phyloP scores from a whole-genome alignment of 805 yeast genomes.

The Candida mattraensis region DNA sequence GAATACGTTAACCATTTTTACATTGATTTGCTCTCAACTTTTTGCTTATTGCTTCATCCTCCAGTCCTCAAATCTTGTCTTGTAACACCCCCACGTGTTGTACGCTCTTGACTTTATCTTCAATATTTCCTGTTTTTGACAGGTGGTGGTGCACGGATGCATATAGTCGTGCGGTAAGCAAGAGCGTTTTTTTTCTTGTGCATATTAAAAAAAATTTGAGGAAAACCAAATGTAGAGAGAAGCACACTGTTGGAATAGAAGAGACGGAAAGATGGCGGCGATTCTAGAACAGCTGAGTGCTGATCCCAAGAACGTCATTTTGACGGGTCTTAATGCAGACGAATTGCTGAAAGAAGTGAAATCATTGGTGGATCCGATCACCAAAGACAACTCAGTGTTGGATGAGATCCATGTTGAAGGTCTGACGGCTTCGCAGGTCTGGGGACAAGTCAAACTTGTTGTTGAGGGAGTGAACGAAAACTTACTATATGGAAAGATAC shows the following conservation, averaged over 20 bases:
- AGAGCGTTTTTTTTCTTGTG: too few relatives aligned
- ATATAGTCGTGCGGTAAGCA: too few relatives aligned
- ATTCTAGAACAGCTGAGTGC: conserved; percentile 17
- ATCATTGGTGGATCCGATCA: conserved; percentile 55
- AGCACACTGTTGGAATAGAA: not conserved
- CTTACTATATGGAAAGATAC: conserved; percentile 56
- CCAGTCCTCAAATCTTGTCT: too few relatives aligned
- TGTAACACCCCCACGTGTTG: conserved; percentile 1
- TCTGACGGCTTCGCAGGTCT: conserved; percentile 84
- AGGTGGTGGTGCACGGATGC: conserved; percentile 8
- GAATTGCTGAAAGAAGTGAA: conserved; percentile 40
- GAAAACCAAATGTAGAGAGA: conserved; percentile 3
- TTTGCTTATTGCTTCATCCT: too few relatives aligned
- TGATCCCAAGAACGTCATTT: conserved; percentile 22
- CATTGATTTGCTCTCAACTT: too few relatives aligned
- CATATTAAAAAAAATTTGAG: conserved; percentile 3
- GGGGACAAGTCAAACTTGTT: conserved; percentile 89
- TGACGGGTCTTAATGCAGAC: conserved; percentile 13
- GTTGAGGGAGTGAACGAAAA: conserved; percentile 74
- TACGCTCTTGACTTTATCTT: conserved; percentile 6
- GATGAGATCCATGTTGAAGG: conserved; percentile 87
- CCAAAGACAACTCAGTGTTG: conserved; percentile 50
- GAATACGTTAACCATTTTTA: conserved; percentile 6
- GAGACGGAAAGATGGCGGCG: conserved; percentile 11
- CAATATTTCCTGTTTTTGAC: conserved; percentile 5